phyloP scores from a whole-genome alignment of 192 early-diverging fungal genomes.

The Polychytrium aggregatum region DNA sequence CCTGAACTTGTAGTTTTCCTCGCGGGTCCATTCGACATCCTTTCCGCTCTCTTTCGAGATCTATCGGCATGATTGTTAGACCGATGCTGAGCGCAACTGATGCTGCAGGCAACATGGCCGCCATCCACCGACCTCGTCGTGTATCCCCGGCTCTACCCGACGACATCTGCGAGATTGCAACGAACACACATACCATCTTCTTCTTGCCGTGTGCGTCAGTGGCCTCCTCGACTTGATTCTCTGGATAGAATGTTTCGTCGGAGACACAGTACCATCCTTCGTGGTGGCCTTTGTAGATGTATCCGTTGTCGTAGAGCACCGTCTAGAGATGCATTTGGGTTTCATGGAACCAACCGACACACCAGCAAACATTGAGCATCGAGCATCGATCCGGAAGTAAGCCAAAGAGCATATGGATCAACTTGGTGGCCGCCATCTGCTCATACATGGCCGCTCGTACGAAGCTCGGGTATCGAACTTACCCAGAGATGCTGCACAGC shows the following conservation, averaged over 20 bases:
- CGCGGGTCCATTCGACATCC: constrained; percentile 75
- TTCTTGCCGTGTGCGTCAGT: constrained; percentile 35
- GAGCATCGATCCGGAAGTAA: too few species aligned
- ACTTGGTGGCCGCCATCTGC: background rate
- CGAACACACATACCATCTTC: constrained; percentile 20
- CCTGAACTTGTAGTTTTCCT: constrained; percentile 91
- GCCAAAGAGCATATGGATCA: background rate
- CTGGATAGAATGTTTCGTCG: constrained; percentile 85
- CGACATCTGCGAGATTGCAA: too few species aligned
- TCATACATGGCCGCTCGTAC: background rate
- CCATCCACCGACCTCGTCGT: too few species aligned
- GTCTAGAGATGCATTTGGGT: too few species aligned
- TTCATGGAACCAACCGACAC: too few species aligned
- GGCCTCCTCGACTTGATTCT: constrained; percentile 58
- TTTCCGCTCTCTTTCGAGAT: constrained; percentile 76
- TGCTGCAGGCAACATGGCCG: too few species aligned
- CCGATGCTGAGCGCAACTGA: too few species aligned
- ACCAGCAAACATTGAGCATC: too few species aligned
- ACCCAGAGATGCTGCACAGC: constrained; percentile 74
- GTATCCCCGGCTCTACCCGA: too few species aligned
- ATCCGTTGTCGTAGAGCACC: constrained; percentile 49
- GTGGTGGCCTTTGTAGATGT: constrained; percentile 84
- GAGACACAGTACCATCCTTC: constrained; percentile 94
- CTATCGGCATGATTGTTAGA: constrained; percentile 5
- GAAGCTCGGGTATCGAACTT: background rate